A percentile compares a stretch with the other conserved stretches of the same genome.
Evolutionary conservation across 2,329 filamentous ascomycete genomes (phyloP).

Genomic region (Podosphaera fusca): DNA sequence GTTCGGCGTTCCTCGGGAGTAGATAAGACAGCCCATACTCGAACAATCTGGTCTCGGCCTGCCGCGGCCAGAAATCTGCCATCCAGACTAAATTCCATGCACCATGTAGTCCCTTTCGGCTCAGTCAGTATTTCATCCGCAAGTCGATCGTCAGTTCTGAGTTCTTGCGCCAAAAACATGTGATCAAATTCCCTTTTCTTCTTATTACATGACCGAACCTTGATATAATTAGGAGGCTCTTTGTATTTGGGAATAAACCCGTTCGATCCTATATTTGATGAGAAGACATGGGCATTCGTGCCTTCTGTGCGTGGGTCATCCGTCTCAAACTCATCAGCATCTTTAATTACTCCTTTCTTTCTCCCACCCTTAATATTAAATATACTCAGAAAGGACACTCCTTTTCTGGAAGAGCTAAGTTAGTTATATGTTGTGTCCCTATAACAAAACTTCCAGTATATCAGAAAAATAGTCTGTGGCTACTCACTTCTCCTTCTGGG

Average conservation of each 20-base stretch:
- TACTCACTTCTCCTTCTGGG: conserved; percentile 37
- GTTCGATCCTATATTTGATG: conserved; percentile 41
- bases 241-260: conserved; percentile 74
- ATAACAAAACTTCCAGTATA: conserved; percentile 5
- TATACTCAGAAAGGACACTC: conserved; percentile 72
- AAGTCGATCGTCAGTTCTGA: conserved; percentile 29
- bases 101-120: conserved; percentile 54
- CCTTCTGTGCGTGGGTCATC: conserved; percentile 50
- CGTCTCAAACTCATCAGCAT: conserved; percentile 44
- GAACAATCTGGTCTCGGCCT: conserved; percentile 64
- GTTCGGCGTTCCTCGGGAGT: conserved; percentile 54
- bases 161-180: conserved; percentile 77
- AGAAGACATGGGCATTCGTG: conserved; percentile 63
- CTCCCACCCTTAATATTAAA: conserved; percentile 50
- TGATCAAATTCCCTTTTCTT: conserved; percentile 62
- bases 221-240: conserved; percentile 76
- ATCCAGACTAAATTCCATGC: conserved; percentile 78
- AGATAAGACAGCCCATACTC: conserved; percentile 74
- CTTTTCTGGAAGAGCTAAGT: conserved; percentile 35
- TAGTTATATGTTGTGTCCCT: conserved; percentile 2
- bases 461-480: not conserved
- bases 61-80: conserved; percentile 81
- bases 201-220: conserved; percentile 61
- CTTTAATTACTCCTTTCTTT: conserved; percentile 37
- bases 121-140: not conserved